Evolutionary conservation across 208 protist genomes (phyloP), one percentile per base, ranked within the genome.

Genomic region (Polymyxa betae): DNA sequence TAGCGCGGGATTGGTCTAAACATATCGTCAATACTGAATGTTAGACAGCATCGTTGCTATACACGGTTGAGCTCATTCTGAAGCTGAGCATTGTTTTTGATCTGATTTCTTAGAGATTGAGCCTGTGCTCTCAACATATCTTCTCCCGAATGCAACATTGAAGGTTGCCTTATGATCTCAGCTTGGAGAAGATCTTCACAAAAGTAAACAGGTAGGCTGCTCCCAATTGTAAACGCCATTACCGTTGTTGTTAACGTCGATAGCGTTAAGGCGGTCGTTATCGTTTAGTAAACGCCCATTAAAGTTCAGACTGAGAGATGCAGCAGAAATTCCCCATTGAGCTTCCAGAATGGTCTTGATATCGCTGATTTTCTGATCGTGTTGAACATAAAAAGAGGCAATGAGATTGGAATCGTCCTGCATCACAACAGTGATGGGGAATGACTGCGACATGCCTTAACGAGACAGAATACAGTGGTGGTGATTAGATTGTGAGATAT

Each of bases 101-200:
- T 82, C 72, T 82, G 72, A 82, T 82, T 82, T 82, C 72, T 35
- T 5, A 82, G 40, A 5, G 35, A 45, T 45, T 40, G 5, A 5
- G 72, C 72, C n/a, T 82, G 72, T 43, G n/a, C 35, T 5, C 5
- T 82, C 72, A 35, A 82, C 40, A 45, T 5, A 45, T 43, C 5
- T 5, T 43, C 16, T 5, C 5, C 16, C 72, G 16, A 35, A 12
- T 45, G 72, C 35, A 35, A 40, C 16, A 43, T 82, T 43, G 5
- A 12, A n/a, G 72, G n/a, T 40, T 5, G 35, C 5, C 35, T 35
- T 43, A 40, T 35, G 40, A 82, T 35, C 16, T 43, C 35, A 16
- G 72, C 72, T 43, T 82, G 72, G n/a, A 82, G 72, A 20, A 82
- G n/a, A n/a, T 82, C 72, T 82, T n/a, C n/a, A 82, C 5, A 43